A percentile compares a stretch with the other conserved stretches of the same genome.
phyloP scores from a whole-genome alignment of 805 yeast genomes.

The Zygosaccharomyces pseudorouxii region DNA sequence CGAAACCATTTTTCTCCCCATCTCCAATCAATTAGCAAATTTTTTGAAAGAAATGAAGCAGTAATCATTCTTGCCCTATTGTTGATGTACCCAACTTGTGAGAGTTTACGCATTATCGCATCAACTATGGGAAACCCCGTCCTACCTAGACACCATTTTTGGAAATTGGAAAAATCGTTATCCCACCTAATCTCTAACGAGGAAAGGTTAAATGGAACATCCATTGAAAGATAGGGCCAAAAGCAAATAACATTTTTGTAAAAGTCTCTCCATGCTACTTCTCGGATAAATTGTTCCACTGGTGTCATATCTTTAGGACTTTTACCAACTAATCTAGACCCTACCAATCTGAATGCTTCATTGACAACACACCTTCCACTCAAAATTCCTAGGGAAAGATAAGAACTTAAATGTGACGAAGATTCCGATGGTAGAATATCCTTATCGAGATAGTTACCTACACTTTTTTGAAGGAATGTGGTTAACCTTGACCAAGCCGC shows the following conservation, averaged over 20 bases:
- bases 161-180: slow-evolving; percentile 39
- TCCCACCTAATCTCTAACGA: slow-evolving; percentile 42
- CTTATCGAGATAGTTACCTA: slow-evolving; percentile 17
- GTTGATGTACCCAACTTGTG: slow-evolving; percentile 49
- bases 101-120: slow-evolving; percentile 52
- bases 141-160: slow-evolving; percentile 48
- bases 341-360: slow-evolving; percentile 20
- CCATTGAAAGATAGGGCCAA: slow-evolving; percentile 51
- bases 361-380: slow-evolving; percentile 40
- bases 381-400: slow-evolving; percentile 44
- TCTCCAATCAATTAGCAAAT: slow-evolving; percentile 51
- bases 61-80: slow-evolving; percentile 53
- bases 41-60: slow-evolving; percentile 48
- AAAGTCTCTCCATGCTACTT: slow-evolving; percentile 57
- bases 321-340: slow-evolving; percentile 21
- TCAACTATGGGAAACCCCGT: slow-evolving; percentile 57
- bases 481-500: slow-evolving; percentile 20
- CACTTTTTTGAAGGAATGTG: slow-evolving; percentile 14
- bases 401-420: slow-evolving; percentile 43
- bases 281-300: slow-evolving; percentile 45
- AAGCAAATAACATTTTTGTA: slow-evolving; percentile 45
- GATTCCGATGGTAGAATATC: slow-evolving; percentile 19
- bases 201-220: slow-evolving; percentile 44
- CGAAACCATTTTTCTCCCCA: slow-evolving; percentile 51
- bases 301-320: slow-evolving; percentile 35